A percentile compares a stretch with the other conserved stretches of the same genome.
Conservation (phyloP, 169 alveolate species). For the Plasmodium yoelii region DNA sequence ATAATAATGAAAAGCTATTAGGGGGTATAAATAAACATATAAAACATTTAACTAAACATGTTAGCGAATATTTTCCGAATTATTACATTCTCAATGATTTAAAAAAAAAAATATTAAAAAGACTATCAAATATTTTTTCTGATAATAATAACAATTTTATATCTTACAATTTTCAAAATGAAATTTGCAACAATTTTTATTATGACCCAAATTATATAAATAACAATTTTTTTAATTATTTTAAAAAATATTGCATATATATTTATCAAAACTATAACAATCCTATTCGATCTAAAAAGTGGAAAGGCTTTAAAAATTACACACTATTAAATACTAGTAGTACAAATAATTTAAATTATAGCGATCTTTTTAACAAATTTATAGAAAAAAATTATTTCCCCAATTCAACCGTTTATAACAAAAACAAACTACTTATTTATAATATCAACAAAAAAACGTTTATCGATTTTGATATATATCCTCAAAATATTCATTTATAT, state of each 20-base stretch:
- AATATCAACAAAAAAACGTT: slow-evolving; percentile 62
- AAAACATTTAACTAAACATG: slow-evolving; percentile 69
- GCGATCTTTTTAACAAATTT: slow-evolving; percentile 10
- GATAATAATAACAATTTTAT: not conserved
- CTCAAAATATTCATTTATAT: slow-evolving; percentile 67
- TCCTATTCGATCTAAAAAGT: not conserved
- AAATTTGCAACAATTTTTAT: slow-evolving; percentile 1
- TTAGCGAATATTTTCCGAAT: slow-evolving; percentile 71
- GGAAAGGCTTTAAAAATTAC: slow-evolving; percentile 19
- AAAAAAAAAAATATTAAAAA: slow-evolving; percentile 53
- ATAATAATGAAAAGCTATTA: slow-evolving; percentile 12
- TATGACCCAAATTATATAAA: slow-evolving; percentile 19
- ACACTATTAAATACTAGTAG: slow-evolving; percentile 7
- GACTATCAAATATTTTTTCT: slow-evolving; percentile 50
- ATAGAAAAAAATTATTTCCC: slow-evolving; percentile 16
- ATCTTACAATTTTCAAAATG: not conserved
- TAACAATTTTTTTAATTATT: slow-evolving; percentile 33
- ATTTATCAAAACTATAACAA: slow-evolving; percentile 7
- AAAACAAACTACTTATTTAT: slow-evolving; percentile 56
- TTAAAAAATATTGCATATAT: slow-evolving; percentile 59
- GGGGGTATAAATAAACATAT: slow-evolving; percentile 68
- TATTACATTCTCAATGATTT: slow-evolving; percentile 40
- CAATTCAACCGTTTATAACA: slow-evolving; percentile 18
- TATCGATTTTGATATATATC: slow-evolving; percentile 69
- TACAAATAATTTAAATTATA: slow-evolving; percentile 11